Evolutionary conservation across 2,329 filamentous ascomycete genomes (phyloP).

Genomic region (Ophiostoma sp.): DNA sequence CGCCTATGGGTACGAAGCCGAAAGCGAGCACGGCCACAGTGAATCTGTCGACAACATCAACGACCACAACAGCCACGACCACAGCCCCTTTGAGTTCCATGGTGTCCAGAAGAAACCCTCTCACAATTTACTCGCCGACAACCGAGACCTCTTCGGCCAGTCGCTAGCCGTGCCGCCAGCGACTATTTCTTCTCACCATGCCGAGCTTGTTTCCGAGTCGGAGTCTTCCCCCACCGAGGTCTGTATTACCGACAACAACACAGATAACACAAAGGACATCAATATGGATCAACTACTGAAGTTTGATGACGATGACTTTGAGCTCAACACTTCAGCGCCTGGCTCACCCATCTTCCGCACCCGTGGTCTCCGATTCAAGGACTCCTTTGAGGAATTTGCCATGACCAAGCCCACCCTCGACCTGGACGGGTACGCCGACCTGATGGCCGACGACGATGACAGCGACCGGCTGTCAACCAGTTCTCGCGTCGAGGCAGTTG

Average conservation of each 20-base stretch:
- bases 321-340: background rate
- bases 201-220: background rate
- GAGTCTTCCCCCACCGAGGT: constrained; percentile 11
- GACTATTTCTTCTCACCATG: background rate
- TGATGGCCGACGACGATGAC: background rate
- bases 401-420: constrained; percentile 19
- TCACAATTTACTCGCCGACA: background rate
- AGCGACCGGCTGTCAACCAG: background rate
- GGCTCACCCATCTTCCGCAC: background rate
- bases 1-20: constrained; percentile 7
- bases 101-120: background rate
- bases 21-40: background rate
- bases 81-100: background rate
- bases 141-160: background rate
- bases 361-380: background rate
- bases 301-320: background rate
- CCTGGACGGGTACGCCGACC: constrained; percentile 10
- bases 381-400: constrained; percentile 23
- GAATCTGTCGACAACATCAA: background rate
- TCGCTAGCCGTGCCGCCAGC: background rate
- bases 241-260: background rate
- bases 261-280: background rate
- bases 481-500: background rate
- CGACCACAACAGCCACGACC: background rate
- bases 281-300: background rate